Evolutionary conservation across 2,329 filamentous ascomycete species (phyloP).

Genomic region (Didymella sp.): DNA sequence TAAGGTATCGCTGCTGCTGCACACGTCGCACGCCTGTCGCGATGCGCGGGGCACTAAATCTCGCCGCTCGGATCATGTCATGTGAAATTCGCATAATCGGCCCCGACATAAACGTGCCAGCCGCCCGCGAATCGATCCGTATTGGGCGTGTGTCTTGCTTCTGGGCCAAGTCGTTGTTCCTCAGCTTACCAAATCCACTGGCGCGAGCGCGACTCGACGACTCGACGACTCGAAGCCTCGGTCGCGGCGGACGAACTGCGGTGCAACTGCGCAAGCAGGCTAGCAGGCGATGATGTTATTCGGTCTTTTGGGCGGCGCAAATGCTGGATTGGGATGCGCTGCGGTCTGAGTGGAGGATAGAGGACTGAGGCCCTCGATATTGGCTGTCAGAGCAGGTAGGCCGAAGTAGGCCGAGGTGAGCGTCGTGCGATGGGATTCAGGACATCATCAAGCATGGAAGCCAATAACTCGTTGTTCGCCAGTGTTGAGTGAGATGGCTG

Average conservation of each 20-base stretch:
- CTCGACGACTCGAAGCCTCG: constrained; percentile 13
- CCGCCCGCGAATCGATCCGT: neutral
- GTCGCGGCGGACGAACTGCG: constrained; percentile 13
- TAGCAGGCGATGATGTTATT: constrained; percentile 11
- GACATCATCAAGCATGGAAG: constrained; percentile 11
- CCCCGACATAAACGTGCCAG: neutral
- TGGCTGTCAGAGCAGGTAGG: neutral
- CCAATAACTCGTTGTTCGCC: neutral
- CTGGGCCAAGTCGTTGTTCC: constrained; percentile 13
- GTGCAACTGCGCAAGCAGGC: constrained; percentile 2
- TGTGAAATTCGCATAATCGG: constrained; percentile 12
- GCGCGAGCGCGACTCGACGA: constrained; percentile 7
- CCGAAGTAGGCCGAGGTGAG: constrained; percentile 11
- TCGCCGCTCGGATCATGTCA: constrained; percentile 20
- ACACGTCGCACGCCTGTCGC: constrained; percentile 3
- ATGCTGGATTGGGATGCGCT: constrained; percentile 11
- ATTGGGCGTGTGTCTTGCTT: constrained; percentile 9
- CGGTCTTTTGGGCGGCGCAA: constrained; percentile 9
- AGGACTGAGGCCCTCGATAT: neutral
- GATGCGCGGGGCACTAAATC: constrained; percentile 18
- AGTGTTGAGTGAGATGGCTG: neutral
- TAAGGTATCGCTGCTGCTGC: constrained; percentile 6
- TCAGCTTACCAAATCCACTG: constrained; percentile 14
- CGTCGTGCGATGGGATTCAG: neutral
- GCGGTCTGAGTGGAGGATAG: constrained; percentile 1